A percentile compares a stretch with the other conserved stretches of the same genome.
Conservation (phyloP, 352 stramenopile genomes). For the Globisporangium yorkense region DNA sequence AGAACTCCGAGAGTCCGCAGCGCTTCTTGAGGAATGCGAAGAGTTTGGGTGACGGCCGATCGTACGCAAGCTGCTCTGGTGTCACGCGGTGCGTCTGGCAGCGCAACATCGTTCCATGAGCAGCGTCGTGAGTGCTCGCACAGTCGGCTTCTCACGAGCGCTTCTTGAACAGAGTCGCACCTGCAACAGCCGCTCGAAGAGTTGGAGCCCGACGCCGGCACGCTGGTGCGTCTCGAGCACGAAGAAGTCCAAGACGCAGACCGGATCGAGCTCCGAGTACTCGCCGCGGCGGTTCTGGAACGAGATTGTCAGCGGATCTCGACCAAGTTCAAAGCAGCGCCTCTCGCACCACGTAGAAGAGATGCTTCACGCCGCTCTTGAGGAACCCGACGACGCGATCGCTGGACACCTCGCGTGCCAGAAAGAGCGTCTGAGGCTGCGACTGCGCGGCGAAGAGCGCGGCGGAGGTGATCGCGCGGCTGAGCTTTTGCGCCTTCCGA, state of each 20-base stretch:
- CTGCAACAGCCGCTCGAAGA: constrained; percentile 61
- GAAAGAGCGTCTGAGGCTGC: constrained; percentile 36
- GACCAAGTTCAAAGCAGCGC: neutral
- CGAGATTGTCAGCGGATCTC: neutral
- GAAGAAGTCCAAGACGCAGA: constrained; percentile 83
- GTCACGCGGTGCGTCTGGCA: constrained; percentile 3
- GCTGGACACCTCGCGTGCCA: constrained; percentile 20
- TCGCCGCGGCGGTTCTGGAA: constrained; percentile 38
- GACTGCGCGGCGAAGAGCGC: constrained; percentile 28
- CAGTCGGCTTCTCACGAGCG: neutral
- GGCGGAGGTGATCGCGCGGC: constrained; percentile 50
- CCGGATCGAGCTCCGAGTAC: constrained; percentile 66
- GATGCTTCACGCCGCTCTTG: constrained; percentile 61
- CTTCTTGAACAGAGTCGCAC: constrained; percentile 8
- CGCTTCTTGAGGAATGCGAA: constrained; percentile 75
- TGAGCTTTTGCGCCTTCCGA: constrained; percentile 49
- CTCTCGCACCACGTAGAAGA: constrained; percentile 64
- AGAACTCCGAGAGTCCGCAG: constrained; percentile 32
- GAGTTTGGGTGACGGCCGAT: constrained; percentile 78
- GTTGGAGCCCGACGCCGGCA: constrained; percentile 40
- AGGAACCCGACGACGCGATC: constrained; percentile 37
- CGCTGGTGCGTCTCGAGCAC: constrained; percentile 49
- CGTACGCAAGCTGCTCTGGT: constrained; percentile 48
- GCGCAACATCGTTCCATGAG: neutral
- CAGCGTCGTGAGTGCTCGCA: neutral